A percentile compares a stretch with the other conserved stretches of the same genome.
phyloP scores from a whole-genome alignment of 2,329 filamentous ascomycete genomes.

The Ophiognomonia clavigignenti-juglandacearum region DNA sequence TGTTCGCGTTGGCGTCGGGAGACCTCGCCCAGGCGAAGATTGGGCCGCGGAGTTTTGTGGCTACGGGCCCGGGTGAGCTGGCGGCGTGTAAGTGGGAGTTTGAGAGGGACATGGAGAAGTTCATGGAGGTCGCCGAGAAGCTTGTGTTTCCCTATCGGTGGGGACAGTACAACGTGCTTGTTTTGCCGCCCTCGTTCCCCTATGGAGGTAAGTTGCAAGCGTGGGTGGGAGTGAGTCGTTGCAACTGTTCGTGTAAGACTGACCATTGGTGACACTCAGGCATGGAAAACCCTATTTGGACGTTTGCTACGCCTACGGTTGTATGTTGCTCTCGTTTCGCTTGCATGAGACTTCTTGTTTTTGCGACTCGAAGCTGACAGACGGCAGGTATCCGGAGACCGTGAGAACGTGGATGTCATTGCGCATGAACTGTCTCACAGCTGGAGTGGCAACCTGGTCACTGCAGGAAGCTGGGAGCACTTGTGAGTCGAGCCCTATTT shows the following conservation, averaged over 20 bases:
- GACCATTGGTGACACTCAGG: constrained; percentile 33
- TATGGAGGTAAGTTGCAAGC: constrained; percentile 73
- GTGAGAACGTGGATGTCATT: constrained; percentile 93
- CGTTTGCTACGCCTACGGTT: constrained; percentile 66
- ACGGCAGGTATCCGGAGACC: constrained; percentile 64
- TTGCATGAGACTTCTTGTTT: neutral
- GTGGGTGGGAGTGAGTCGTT: too few species aligned
- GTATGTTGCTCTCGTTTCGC: neutral
- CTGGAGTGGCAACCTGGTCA: constrained; percentile 87
- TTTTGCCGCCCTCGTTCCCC: constrained; percentile 84
- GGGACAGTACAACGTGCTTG: constrained; percentile 92
- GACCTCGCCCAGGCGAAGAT: constrained; percentile 84
- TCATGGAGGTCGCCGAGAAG: constrained; percentile 79
- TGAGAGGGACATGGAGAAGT: constrained; percentile 85
- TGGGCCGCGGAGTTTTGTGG: constrained; percentile 78
- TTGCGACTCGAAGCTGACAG: constrained; percentile 54
- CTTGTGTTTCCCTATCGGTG: constrained; percentile 83
- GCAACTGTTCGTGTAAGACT: too few species aligned
- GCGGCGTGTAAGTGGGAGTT: constrained; percentile 85
- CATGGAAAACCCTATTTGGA: constrained; percentile 92
- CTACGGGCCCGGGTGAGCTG: constrained; percentile 83
- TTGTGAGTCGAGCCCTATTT: too few species aligned
- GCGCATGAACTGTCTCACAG: constrained; percentile 75
- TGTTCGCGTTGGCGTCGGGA: constrained; percentile 86
- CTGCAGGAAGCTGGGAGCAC: constrained; percentile 76